Evolutionary conservation across 345 rosid species (phyloP).

Genomic region (Boechera retrofracta): DNA sequence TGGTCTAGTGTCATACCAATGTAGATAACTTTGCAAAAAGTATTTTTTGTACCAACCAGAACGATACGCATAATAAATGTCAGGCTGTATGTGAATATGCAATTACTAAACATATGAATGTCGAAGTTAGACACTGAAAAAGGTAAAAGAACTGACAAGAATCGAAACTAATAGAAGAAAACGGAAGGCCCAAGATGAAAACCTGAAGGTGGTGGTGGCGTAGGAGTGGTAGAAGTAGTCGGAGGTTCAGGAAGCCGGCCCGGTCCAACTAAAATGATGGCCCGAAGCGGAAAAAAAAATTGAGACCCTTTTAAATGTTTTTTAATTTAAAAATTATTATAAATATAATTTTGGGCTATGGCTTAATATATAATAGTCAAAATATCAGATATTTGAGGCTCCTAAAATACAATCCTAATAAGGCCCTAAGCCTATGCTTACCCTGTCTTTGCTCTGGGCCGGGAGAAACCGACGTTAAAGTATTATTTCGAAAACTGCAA

Average conservation of each 20-base stretch:
- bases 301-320: too few relatives aligned
- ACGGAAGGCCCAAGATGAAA: constrained; percentile 28
- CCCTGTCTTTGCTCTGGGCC: too few relatives aligned
- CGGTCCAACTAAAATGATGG: too few relatives aligned
- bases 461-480: not conserved
- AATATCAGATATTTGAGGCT: too few relatives aligned
- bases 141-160: not conserved
- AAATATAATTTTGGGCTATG: too few relatives aligned
- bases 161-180: not conserved
- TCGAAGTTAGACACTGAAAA: not conserved
- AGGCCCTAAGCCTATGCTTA: too few relatives aligned
- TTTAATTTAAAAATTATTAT: too few relatives aligned
- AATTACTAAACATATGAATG: not conserved
- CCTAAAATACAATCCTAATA: too few relatives aligned
- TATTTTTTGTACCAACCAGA: not conserved
- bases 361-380: too few relatives aligned
- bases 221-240: constrained; percentile 60
- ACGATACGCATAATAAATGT: not conserved
- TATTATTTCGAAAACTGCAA: constrained; percentile 69
- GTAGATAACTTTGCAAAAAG: not conserved
- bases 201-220: constrained; percentile 58
- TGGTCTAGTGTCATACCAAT: not conserved
- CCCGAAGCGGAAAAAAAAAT: too few relatives aligned
- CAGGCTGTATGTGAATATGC: constrained; percentile 13
- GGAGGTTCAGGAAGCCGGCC: constrained; percentile 49